Percentiles rank a stretch among this genome's conserved stretches.
Evolutionary conservation across 2,329 filamentous ascomycete genomes (phyloP).

Genomic region (Diplodia intermedia): DNA sequence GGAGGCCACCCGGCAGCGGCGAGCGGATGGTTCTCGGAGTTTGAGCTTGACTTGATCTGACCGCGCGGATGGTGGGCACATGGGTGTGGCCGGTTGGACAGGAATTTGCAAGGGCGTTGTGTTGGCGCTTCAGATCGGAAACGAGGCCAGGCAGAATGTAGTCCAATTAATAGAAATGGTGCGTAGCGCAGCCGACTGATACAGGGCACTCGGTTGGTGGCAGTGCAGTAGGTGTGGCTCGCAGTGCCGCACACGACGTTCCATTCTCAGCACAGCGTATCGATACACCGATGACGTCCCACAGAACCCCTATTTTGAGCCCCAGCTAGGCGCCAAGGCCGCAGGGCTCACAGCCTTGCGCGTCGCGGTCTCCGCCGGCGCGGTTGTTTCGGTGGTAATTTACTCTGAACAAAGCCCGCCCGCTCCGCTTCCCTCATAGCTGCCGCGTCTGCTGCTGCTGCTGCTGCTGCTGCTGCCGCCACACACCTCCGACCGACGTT

Average conservation of each 20-base stretch:
- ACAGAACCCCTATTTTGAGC: constrained; percentile 26
- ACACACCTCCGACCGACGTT: constrained; percentile 32
- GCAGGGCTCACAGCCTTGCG: constrained; percentile 28
- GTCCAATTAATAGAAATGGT: not conserved
- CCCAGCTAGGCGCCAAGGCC: constrained; percentile 20
- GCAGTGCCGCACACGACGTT: constrained; percentile 6
- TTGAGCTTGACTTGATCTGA: constrained; percentile 1
- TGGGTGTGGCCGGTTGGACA: constrained; percentile 18
- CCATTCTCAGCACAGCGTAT: constrained; percentile 22
- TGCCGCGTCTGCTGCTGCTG: constrained; percentile 25
- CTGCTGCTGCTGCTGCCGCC: constrained; percentile 21
- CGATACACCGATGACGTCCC: constrained; percentile 27
- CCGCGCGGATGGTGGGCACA: not conserved
- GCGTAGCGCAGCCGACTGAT: not conserved
- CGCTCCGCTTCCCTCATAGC: constrained; percentile 23
- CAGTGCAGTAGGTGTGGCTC: constrained; percentile 23
- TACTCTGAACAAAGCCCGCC: constrained; percentile 30
- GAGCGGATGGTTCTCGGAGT: constrained; percentile 16
- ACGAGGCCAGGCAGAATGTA: constrained; percentile 19
- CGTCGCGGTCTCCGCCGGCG: constrained; percentile 24
- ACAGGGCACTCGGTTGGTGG: not conserved
- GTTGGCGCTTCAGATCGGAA: constrained; percentile 9
- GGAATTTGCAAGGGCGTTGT: constrained; percentile 18
- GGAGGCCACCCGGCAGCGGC: not conserved
- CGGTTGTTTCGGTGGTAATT: constrained; percentile 30